Base-by-base conservation (phyloP, 2,329 filamentous ascomycete species). In the Pseudogymnoascus sp. region DNA sequence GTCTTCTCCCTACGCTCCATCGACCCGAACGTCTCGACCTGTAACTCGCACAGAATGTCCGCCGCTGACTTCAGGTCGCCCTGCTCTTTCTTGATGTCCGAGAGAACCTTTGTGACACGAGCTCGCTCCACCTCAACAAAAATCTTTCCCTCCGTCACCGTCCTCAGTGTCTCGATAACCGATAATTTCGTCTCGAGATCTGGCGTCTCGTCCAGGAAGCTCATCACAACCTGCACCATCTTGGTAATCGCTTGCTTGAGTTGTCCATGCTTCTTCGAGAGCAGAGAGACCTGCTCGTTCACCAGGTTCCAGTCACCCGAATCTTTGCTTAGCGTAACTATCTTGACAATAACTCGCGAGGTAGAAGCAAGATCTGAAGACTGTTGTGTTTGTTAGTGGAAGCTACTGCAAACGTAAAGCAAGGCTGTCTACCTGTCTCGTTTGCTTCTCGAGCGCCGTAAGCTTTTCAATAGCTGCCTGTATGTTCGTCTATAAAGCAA, bases 201-300 rank as follows among this genome's bases (percentile, higher is more conserved):
- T 35, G 94, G 91, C 20, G 91, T 91, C 53, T 89, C 85, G 71
- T 96, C 89, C 71, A 99, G 78, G 75, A 97, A 97, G 63, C 80
- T 82, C 87, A 99, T 96, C 65, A 96, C 91, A 57, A 87, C 88
- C 80, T 99, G 94, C 64, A 99, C 92, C 94, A 99, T 99, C 80
- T 93, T 94, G 70, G 94, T 97, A 71, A 92, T 94, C 71, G 94
- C 94, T 77, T 97, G 94, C 78, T 99, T 99, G 73, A 99, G 91
- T 80, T 99, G 94, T 70, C 92, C 90, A 89, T 99, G 94, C 81
- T 99, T 99, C 86, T 99, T 99, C 67, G 94, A 97, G 62, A 99
- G 82, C 66, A 97, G 82, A 70, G 96, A 82, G 65, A 96, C 90
- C 78, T 99, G 94, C 78, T 99, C 94, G 74, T 96, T 97, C 77